phyloP scores from a whole-genome alignment of 1,139 yeast genomes.

The Candida pseudoviswanathii region DNA sequence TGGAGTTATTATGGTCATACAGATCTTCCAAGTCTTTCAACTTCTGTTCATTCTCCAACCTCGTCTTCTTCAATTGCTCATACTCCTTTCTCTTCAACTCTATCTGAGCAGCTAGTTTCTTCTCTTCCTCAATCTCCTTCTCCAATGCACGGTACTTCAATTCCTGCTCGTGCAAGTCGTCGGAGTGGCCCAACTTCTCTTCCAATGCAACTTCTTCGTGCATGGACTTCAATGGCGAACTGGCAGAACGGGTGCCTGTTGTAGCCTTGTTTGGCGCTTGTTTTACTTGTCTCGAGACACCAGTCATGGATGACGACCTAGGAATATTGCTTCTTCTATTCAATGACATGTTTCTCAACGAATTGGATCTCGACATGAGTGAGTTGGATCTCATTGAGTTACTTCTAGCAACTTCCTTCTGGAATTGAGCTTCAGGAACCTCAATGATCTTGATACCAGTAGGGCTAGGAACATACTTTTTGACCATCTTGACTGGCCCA shows the following conservation, averaged over 20 bases:
- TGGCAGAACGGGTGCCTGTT: constrained; percentile 7
- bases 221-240: constrained; percentile 16
- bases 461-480: constrained; percentile 51
- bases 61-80: constrained; percentile 26
- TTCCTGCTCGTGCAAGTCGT: constrained; percentile 17
- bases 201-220: constrained; percentile 21
- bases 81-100: constrained; percentile 34
- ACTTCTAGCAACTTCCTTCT: constrained; percentile 42
- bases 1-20: constrained; percentile 1
- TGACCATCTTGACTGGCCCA: constrained; percentile 40
- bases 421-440: constrained; percentile 43
- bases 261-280: background rate
- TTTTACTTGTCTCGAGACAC: constrained; percentile 7
- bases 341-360: constrained; percentile 19
- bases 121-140: constrained; percentile 34
- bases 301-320: constrained; percentile 21
- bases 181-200: constrained; percentile 14
- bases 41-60: constrained; percentile 23
- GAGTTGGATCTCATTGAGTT: constrained; percentile 37
- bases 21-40: constrained; percentile 18
- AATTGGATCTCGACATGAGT: constrained; percentile 23
- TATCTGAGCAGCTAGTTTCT: constrained; percentile 30
- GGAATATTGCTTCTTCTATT: constrained; percentile 19
- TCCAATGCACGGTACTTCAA: constrained; percentile 20
- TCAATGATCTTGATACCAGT: constrained; percentile 51